phyloP scores from a whole-genome alignment of 257 asterid species.

The Thymus mandschuricus region DNA sequence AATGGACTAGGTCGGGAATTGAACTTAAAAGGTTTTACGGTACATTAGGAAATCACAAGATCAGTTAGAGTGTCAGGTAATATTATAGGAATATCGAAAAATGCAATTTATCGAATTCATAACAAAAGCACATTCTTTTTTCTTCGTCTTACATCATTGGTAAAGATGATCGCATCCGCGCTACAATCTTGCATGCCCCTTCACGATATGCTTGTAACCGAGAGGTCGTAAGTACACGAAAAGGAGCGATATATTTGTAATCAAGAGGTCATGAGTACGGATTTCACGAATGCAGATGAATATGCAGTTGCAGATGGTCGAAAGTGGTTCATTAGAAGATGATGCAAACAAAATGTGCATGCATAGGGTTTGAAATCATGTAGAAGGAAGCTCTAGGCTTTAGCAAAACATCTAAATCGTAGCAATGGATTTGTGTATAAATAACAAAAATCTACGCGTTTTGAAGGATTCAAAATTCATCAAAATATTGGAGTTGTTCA shows the following conservation, averaged over 20 bases:
- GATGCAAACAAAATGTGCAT: not conserved
- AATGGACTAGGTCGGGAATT: too few relatives aligned
- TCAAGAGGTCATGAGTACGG: too few relatives aligned
- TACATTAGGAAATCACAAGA: too few relatives aligned
- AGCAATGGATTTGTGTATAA: not conserved
- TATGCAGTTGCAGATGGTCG: too few relatives aligned
- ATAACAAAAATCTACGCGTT: slow-evolving; percentile 1
- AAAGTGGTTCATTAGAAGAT: not conserved
- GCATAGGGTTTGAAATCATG: not conserved
- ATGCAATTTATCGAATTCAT: too few relatives aligned
- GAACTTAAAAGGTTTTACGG: too few relatives aligned
- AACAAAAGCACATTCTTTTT: too few relatives aligned
- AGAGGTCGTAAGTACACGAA: too few relatives aligned
- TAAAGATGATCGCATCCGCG: not conserved
- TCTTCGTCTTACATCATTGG: not conserved
- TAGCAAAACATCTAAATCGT: not conserved
- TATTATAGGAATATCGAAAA: too few relatives aligned
- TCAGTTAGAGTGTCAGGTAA: too few relatives aligned
- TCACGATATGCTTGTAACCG: too few relatives aligned
- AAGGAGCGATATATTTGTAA: not conserved
- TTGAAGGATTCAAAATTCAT: not conserved
- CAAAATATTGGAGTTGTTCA: not conserved
- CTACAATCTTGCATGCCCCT: not conserved
- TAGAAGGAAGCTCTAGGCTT: not conserved
- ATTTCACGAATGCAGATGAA: not conserved